These are phyloP conservation scores for Rhizophagus clarus DNA, from an alignment of 192 early-diverging fungal species.

Conservation along the genomic window DNA sequence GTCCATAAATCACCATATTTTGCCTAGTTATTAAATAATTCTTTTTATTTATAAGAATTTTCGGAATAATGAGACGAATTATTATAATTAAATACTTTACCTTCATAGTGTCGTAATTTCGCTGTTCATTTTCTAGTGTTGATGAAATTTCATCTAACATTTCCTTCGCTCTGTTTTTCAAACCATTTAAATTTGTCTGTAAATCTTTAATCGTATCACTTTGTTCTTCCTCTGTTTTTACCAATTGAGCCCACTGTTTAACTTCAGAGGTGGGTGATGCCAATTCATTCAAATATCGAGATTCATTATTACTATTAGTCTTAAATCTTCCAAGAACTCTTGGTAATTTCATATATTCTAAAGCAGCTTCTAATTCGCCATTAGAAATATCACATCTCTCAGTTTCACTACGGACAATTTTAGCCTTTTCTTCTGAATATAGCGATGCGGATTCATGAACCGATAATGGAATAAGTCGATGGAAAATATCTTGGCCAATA, in stretches of 20 bases:
- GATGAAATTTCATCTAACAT: conserved; percentile 65
- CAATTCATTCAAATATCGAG: conserved; percentile 50
- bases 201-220: conserved; percentile 56
- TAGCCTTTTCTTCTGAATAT: conserved; percentile 97
- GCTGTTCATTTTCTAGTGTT: conserved; percentile 85
- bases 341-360: conserved; percentile 89
- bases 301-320: conserved; percentile 43
- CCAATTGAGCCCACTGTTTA: conserved; percentile 59
- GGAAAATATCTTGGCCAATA: conserved; percentile 90
- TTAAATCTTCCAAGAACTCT: conserved; percentile 78
- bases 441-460: conserved; percentile 92
- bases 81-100: conserved; percentile 42
- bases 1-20: conserved; percentile 84
- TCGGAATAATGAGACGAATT: no score
- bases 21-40: conserved; percentile 32
- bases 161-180: conserved; percentile 66
- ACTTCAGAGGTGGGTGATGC: conserved; percentile 61
- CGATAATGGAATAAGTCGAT: conserved; percentile 83
- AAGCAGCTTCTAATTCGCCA: conserved; percentile 76
- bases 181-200: conserved; percentile 62
- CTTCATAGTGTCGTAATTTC: conserved; percentile 75
- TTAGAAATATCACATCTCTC: conserved; percentile 81
- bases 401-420: conserved; percentile 80
- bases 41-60: background rate
- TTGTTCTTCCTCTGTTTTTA: conserved; percentile 58